Conservation (phyloP, 2,329 filamentous ascomycete species). For the Sclerotinia spermophila region DNA sequence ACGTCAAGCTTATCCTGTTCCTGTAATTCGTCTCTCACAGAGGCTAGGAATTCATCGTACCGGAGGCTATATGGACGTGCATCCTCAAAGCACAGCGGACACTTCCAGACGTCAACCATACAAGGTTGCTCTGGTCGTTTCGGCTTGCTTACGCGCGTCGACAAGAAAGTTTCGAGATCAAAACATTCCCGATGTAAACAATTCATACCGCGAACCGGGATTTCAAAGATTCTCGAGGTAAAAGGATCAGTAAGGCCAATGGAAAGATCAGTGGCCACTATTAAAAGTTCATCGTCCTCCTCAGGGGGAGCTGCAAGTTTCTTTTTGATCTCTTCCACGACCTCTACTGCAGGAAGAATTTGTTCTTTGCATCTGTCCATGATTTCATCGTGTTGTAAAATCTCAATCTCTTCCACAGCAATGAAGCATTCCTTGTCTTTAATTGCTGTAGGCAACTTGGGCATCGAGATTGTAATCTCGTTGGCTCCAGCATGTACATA, state of each 20-base stretch:
- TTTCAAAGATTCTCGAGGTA: conserved; percentile 58
- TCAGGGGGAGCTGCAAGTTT: conserved; percentile 42
- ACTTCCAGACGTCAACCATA: conserved; percentile 73
- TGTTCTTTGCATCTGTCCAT: conserved; percentile 41
- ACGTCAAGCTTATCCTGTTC: conserved; percentile 46
- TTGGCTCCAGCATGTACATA: conserved; percentile 35
- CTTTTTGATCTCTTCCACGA: conserved; percentile 54
- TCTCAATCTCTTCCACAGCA: conserved; percentile 67
- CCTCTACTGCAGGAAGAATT: conserved; percentile 46
- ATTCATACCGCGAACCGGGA: conserved; percentile 64
- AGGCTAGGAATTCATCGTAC: conserved; percentile 69
- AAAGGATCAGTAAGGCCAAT: conserved; percentile 68
- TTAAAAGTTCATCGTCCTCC: conserved; percentile 55
- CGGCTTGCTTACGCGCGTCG: conserved; percentile 52
- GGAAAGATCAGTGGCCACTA: conserved; percentile 55
- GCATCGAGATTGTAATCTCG: conserved; percentile 28
- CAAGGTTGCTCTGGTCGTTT: conserved; percentile 50
- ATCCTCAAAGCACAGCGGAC: conserved; percentile 76
- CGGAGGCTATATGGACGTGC: conserved; percentile 68
- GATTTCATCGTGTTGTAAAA: conserved; percentile 46
- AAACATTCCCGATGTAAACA: conserved; percentile 87
- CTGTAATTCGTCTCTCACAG: conserved; percentile 56
- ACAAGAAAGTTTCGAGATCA: conserved; percentile 78
- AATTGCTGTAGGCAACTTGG: conserved; percentile 35
- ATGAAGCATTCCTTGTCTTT: conserved; percentile 51